Base-by-base conservation (phyloP, 352 stramenopile genomes). In the Pythium guiyangense region DNA sequence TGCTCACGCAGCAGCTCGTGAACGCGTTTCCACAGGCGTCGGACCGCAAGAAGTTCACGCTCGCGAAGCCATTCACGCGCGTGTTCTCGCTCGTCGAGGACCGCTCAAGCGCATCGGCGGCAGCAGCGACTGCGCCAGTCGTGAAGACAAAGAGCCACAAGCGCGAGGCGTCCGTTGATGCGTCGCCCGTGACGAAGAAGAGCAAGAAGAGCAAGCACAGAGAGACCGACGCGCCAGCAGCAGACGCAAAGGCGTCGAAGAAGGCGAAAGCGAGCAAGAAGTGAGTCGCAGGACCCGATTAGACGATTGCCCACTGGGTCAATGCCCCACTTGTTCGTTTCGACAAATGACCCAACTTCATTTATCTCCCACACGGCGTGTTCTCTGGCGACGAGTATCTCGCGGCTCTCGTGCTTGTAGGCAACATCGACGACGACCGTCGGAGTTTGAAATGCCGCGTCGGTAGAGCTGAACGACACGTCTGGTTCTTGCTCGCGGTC, bases 1-100 rank as follows among this genome's bases (percentile, higher is more conserved):
- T 86, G 66, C 71, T 90, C 15, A 82, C 82, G 22, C 67, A 79
- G n/a, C 82, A 90, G 62, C 69, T 92, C 31, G 79, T 88, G 53
- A 92, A 92, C 50, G 82, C 82, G 11, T 79, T 92, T 52, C 79
- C 82, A 18, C 53, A 75, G 6, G 70, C 76, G 1, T 66, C 69
- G 34, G 66, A 92, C 52, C 82, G 78, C 49, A 67, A 73, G 47
- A 78, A 71, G 6, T 90, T 86, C 27, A 70, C 76, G 44, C 67
- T 92, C 14, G 82, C 71, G 45, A 90, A 90, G 58, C 82, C 82
- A 0, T 92, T 92, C 55, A 67, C 77, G 42, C 75, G 76, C 48
- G 87, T 75, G 50, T 89, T 90, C 46, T 90, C 83, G 34, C 68
- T 92, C 11, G 69, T 92, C 15, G 68, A 88, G 49, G 62, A 86